Conservation (phyloP, 202 grass and related monocot genomes). For the Musa balbisiana region DNA sequence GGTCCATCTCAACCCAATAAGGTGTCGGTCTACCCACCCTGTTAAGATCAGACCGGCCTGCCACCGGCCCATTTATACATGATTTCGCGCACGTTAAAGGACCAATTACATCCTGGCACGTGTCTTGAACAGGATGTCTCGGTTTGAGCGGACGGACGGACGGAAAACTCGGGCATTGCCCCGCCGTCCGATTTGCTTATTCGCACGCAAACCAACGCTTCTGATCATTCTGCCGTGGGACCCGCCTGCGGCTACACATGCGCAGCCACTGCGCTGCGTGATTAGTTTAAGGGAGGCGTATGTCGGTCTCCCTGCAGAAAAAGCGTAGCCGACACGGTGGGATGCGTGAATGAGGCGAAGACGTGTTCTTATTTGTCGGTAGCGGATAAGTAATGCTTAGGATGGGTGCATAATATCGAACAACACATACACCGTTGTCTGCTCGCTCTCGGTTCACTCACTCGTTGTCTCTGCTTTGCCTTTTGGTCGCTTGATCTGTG, state of each 20-base stretch:
- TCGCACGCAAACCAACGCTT: background rate
- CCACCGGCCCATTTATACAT: too few relatives aligned
- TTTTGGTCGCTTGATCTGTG: constrained; percentile 1
- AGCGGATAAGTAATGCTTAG: background rate
- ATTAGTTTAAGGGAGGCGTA: too few relatives aligned
- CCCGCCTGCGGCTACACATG: too few relatives aligned
- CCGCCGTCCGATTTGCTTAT: background rate
- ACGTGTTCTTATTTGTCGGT: background rate
- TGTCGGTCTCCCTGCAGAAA: background rate
- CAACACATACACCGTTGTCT: background rate
- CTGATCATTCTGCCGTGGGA: background rate
- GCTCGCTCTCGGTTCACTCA: background rate
- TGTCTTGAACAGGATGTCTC: too few relatives aligned
- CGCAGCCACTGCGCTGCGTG: too few relatives aligned
- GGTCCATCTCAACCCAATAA: too few relatives aligned
- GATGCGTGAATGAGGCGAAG: background rate
- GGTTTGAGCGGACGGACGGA: constrained; percentile 14
- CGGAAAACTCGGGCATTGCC: constrained; percentile 48
- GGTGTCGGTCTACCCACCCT: too few relatives aligned
- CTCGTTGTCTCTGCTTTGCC: background rate
- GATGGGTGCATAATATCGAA: background rate
- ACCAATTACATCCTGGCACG: too few relatives aligned
- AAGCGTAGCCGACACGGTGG: background rate
- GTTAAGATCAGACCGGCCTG: too few relatives aligned
- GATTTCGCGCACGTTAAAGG: too few relatives aligned